A percentile compares a stretch with the other conserved stretches of the same genome.
Evolutionary conservation across 441 rosid species (phyloP).

Genomic region (Populus hybrid): DNA sequence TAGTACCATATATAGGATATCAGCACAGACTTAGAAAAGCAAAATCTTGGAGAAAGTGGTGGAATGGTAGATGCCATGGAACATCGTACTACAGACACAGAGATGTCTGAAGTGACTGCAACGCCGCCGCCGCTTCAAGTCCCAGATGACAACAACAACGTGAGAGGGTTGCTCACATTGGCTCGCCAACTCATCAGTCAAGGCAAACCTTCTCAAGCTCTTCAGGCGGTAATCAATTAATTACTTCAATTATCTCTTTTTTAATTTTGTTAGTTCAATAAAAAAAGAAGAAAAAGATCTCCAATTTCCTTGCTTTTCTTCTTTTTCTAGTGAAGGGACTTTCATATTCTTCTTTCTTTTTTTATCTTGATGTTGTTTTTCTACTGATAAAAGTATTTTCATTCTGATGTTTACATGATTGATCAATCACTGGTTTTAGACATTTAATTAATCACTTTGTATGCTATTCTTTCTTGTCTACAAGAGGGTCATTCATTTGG

Average conservation of each 20-base stretch:
- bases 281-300: background rate
- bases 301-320: background rate
- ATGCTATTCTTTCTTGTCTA: background rate
- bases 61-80: conserved; percentile 37
- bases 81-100: conserved; percentile 25
- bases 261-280: background rate
- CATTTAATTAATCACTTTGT: background rate
- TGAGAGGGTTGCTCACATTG: conserved; percentile 48
- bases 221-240: conserved; percentile 62
- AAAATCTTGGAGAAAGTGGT: background rate
- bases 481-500: background rate
- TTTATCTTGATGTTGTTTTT: background rate
- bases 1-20: background rate
- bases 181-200: conserved; percentile 72
- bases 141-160: conserved; percentile 20
- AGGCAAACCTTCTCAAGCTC: conserved; percentile 89
- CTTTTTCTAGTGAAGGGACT: background rate
- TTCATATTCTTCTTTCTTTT: background rate
- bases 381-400: background rate
- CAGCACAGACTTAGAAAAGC: background rate
- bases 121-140: conserved; percentile 16
- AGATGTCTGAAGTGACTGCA: conserved; percentile 46
- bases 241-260: background rate
- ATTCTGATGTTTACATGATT: background rate
- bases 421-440: background rate